Percentiles rank a stretch among this genome's conserved stretches.
These are phyloP conservation scores for Liquidambar formosana DNA, from an alignment of 164 flowering plant genomes.

Conservation along the genomic window DNA sequence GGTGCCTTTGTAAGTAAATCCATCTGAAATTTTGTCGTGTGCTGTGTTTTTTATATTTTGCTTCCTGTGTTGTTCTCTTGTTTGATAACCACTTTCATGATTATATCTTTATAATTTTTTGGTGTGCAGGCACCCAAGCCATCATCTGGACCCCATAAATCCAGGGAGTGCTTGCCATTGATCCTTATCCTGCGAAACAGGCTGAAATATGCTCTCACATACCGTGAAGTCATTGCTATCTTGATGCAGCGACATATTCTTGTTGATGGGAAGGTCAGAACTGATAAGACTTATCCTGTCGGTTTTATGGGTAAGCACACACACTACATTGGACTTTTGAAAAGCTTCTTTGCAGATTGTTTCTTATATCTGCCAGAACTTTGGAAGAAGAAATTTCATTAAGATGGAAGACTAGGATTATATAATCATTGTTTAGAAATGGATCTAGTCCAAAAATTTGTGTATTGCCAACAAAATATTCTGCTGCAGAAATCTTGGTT, in stretches of 20 bases:
- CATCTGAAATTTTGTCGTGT: neutral
- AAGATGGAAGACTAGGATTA: too few species aligned
- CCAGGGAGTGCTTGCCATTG: constrained; percentile 65
- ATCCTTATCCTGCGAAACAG: constrained; percentile 55
- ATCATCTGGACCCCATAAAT: constrained; percentile 69
- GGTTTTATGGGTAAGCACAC: constrained; percentile 66
- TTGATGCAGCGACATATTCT: constrained; percentile 60
- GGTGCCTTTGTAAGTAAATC: constrained; percentile 61
- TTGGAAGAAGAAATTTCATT: neutral
- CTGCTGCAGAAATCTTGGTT: too few species aligned
- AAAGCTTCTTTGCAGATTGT: neutral
- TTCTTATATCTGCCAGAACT: neutral
- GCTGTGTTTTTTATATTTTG: neutral
- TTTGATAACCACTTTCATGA: neutral
- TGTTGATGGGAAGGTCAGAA: constrained; percentile 67
- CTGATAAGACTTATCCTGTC: constrained; percentile 63
- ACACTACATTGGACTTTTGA: too few species aligned
- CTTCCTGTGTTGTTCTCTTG: neutral
- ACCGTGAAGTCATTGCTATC: constrained; percentile 57
- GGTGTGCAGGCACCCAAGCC: constrained; percentile 60
- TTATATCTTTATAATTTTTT: neutral
- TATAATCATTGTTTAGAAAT: too few species aligned
- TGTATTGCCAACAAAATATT: too few species aligned
- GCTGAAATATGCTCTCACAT: constrained; percentile 59
- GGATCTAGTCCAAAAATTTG: too few species aligned